These are phyloP conservation scores for Thraustochytrium striatum DNA, from an alignment of 352 stramenopile species.

Conservation along the genomic window DNA sequence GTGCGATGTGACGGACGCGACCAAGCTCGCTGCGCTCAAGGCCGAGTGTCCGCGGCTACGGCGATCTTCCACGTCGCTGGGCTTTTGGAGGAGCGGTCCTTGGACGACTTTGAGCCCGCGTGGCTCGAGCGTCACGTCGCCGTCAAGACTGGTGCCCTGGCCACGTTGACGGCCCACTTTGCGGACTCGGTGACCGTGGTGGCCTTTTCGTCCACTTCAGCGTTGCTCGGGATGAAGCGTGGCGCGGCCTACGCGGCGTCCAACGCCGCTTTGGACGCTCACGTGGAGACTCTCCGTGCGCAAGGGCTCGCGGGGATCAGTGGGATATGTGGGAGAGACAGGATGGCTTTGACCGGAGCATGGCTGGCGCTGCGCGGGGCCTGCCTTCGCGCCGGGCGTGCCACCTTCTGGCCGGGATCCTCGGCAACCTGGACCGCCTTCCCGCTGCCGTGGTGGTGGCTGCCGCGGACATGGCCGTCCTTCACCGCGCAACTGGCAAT, in stretches of 20 bases:
- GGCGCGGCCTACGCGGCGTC: slow-evolving; percentile 36
- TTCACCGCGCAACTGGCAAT: background rate
- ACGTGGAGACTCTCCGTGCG: background rate
- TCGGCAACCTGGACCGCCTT: background rate
- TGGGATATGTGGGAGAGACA: slow-evolving; percentile 38
- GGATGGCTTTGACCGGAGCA: slow-evolving; percentile 15
- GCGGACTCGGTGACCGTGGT: background rate
- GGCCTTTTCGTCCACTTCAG: slow-evolving; percentile 41
- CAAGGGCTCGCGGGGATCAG: background rate
- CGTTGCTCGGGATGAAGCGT: slow-evolving; percentile 40
- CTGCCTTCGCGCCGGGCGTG: background rate
- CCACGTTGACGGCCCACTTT: background rate
- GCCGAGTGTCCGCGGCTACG: background rate
- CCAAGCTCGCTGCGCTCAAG: background rate
- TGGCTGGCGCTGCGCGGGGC: background rate
- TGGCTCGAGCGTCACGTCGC: background rate
- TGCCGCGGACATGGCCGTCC: background rate
- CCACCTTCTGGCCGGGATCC: slow-evolving; percentile 8
- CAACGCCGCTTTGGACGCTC: slow-evolving; percentile 41
- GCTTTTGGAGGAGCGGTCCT: background rate
- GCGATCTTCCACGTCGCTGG: slow-evolving; percentile 46
- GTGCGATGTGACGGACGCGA: slow-evolving; percentile 9
- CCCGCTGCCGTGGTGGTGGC: background rate
- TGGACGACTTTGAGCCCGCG: slow-evolving; percentile 3
- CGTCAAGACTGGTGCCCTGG: background rate